phyloP scores from a whole-genome alignment of 768 basidiomycete genomes.

The Mrakia gelida region DNA sequence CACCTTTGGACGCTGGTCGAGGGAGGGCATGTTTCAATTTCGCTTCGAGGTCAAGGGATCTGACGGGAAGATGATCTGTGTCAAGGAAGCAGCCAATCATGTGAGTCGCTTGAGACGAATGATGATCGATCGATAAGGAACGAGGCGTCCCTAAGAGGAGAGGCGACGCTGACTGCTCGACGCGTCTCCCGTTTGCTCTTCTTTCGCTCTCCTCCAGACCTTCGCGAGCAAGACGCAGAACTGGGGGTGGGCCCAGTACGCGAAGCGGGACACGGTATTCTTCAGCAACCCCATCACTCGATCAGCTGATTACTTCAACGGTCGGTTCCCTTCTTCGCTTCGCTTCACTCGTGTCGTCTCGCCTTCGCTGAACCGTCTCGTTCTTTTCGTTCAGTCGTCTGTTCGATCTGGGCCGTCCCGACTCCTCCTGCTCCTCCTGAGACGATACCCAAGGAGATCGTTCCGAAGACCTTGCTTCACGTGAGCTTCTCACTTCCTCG shows the following conservation, averaged over 20 bases:
- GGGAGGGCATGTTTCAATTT: conserved; percentile 20
- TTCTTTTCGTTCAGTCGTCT: background rate
- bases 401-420: conserved; percentile 4
- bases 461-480: background rate
- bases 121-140: background rate
- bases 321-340: background rate
- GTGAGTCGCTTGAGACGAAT: background rate
- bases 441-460: background rate
- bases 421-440: background rate
- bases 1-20: background rate
- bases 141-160: background rate
- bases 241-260: conserved; percentile 21
- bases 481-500: background rate
- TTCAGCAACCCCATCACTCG: conserved; percentile 11
- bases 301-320: conserved; percentile 4
- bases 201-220: background rate
- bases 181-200: background rate
- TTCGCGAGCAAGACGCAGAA: conserved; percentile 21
- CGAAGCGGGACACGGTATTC: conserved; percentile 11
- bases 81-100: conserved; percentile 23
- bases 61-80: conserved; percentile 23
- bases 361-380: background rate
- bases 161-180: background rate
- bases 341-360: background rate
- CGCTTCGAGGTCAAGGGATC: conserved; percentile 9